Percentiles rank a stretch among this genome's conserved stretches.
phyloP scores from a whole-genome alignment of 768 basidiomycete genomes.

The Lepiota brunneoincarnata region DNA sequence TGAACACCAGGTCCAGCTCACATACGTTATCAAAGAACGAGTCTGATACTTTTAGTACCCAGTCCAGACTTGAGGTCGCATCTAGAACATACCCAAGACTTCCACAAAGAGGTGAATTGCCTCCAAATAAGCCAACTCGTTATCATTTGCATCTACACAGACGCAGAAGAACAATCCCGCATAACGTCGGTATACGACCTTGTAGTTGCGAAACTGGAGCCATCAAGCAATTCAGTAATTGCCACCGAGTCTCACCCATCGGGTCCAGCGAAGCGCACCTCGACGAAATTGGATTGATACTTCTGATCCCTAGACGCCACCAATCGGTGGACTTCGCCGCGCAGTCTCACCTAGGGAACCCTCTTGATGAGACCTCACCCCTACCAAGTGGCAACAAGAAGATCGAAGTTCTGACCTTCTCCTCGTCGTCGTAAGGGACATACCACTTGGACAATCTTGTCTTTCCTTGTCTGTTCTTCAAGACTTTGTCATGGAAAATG shows the following conservation, averaged over 20 bases:
- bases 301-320: slow-evolving; percentile 98
- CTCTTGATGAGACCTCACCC: neutral
- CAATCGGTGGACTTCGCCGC: slow-evolving; percentile 94
- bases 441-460: slow-evolving; percentile 98
- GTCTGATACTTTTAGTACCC: slow-evolving; percentile 44
- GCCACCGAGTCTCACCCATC: slow-evolving; percentile 6
- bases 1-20: slow-evolving; percentile 96
- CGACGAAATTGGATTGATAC: slow-evolving; percentile 98
- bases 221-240: slow-evolving; percentile 2
- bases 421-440: slow-evolving; percentile 97
- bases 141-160: slow-evolving; percentile 97
- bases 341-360: slow-evolving; percentile 70
- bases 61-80: neutral
- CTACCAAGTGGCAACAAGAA: neutral
- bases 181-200: slow-evolving; percentile 95
- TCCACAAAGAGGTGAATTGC: slow-evolving; percentile 99
- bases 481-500: slow-evolving; percentile 4
- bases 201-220: slow-evolving; percentile 95
- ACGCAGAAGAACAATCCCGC: slow-evolving; percentile 98
- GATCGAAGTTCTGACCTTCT: slow-evolving; percentile 62
- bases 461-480: slow-evolving; percentile 96
- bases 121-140: slow-evolving; percentile 95
- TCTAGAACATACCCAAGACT: slow-evolving; percentile 72
- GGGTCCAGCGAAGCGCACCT: slow-evolving; percentile 52
- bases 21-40: slow-evolving; percentile 99